phyloP scores from a whole-genome alignment of 2,329 filamentous ascomycete species.

The Fusarium solani-melongenae region DNA sequence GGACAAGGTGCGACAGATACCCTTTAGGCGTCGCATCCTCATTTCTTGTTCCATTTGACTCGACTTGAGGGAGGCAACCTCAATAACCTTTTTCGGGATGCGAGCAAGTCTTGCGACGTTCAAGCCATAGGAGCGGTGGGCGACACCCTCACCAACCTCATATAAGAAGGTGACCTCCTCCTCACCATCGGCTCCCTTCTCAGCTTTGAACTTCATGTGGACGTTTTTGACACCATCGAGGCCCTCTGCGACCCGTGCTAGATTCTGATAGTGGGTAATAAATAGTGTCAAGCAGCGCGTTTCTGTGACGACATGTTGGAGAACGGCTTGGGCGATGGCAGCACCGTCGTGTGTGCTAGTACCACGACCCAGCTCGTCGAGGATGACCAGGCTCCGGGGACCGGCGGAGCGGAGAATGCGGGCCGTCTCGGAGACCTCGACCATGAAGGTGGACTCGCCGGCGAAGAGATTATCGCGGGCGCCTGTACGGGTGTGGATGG shows the following conservation, averaged over 20 bases:
- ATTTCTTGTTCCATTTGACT: constrained; percentile 81
- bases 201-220: constrained; percentile 86
- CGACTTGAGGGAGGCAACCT: constrained; percentile 83
- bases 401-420: constrained; percentile 92
- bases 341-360: constrained; percentile 97
- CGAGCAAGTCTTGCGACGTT: constrained; percentile 91
- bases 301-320: constrained; percentile 83
- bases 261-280: constrained; percentile 96
- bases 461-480: constrained; percentile 96
- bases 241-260: constrained; percentile 76
- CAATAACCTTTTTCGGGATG: constrained; percentile 80
- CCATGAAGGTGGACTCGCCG: constrained; percentile 97
- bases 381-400: constrained; percentile 84
- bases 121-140: constrained; percentile 92
- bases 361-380: constrained; percentile 94
- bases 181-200: constrained; percentile 59
- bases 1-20: constrained; percentile 55
- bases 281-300: constrained; percentile 86
- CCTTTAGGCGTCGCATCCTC: constrained; percentile 69
- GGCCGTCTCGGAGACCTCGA: constrained; percentile 92
- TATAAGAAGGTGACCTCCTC: constrained; percentile 95
- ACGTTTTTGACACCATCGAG: constrained; percentile 83
- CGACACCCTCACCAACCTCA: constrained; percentile 89
- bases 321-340: constrained; percentile 91
- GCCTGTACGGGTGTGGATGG: constrained; percentile 95